Evolutionary conservation across 1,284 basidiomycete species (phyloP), one percentile per base, ranked within the genome.

Genomic region (Sporisorium scitamineum): DNA sequence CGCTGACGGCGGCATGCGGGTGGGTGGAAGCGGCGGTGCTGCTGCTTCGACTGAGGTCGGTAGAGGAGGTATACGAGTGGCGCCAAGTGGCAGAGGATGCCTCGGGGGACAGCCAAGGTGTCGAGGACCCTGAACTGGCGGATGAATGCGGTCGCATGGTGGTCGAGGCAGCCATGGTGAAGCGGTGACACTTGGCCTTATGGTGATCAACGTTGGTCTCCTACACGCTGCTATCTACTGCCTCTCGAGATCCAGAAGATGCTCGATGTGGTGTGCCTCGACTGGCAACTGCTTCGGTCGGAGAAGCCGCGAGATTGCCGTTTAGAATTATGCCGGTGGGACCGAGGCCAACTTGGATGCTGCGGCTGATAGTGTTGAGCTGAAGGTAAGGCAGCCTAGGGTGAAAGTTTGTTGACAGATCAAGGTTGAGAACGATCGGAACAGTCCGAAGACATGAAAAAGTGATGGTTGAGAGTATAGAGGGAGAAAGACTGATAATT

Each of bases 31-130:
- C 47, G n/a, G n/a, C n/a, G 27, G 57, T 56, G 55, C 60, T 66
- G 26, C 58, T 31, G 2, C 55, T 55, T 26, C 61, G 71, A 66
- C 68, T 66, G 39, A 71, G 59, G 42, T 68, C 57, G 9, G 61
- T n/a, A 1, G 70, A 64, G 44, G 54, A 39, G 14, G 53, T 7
- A 50, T 61, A 63, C 16, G 70, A 64, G 14, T 26, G 11, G 24
- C 52, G 52, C 68, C 73, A 68, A 20, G 57, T 37, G 42, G 57
- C 53, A 22, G 61, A 27, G 2, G 61, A 47, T n/a, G 45, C 45
- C 11, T 62, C 57, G 5, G 69, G 65, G n/a, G 73, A 76, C 9
- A 65, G 50, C 69, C 65, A 71, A 18, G 73, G 73, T 14, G 69
- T 76, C 11, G 61, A 61, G 4, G 73, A 45, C 13, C 53, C 69